Evolutionary conservation across 495 filamentous ascomycete species (phyloP), one percentile per base, ranked within the genome.

Genomic region (Daldinia bambusicola): DNA sequence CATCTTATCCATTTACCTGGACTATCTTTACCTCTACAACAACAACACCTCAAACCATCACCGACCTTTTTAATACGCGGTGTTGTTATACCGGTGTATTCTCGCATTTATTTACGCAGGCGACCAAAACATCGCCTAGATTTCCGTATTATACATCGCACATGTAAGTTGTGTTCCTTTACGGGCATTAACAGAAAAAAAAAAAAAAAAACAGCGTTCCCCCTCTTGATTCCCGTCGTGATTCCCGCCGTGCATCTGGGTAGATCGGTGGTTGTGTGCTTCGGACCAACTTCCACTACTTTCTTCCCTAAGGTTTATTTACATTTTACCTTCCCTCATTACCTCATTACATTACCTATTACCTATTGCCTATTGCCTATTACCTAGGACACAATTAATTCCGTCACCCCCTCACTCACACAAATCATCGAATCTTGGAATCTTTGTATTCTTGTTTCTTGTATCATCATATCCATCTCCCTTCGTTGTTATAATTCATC

Each of bases 221-320:
- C 43, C 43, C 43, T 48, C 50, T 12, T 32, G 22, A 14, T 32
- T 53, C 50, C 50, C 26, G 22, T 56, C 41, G 43, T 45, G 67
- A 38, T 58, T 61, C 69, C 32, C 20, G 55, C 52, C 16, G 12
- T 13, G 63, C 64, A 61, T 52, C 9, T 73, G 41, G 32, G 36
- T 31, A 50, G 66, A 69, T 69, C 61, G 37, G 70, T 66, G 70
- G 70, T 63, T 63, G 70, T 73, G 58, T 69, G 45, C 66, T 62
- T 73, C 66, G 70, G 65, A 66, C 70, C 64, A 26, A 26, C 26
- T 26, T 3, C 26, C 26, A 26, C 26, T 26, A 68, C 65, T 48
- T 58, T 32, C 43, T 43, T 37, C 56, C 60, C 65, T 65, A 61
- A 60, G 38, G 30, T 60, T 60, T 65, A 38, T 8, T 34, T 56